Base-by-base conservation (phyloP, 805 yeast species). In the Dipodascus geniculatus region DNA sequence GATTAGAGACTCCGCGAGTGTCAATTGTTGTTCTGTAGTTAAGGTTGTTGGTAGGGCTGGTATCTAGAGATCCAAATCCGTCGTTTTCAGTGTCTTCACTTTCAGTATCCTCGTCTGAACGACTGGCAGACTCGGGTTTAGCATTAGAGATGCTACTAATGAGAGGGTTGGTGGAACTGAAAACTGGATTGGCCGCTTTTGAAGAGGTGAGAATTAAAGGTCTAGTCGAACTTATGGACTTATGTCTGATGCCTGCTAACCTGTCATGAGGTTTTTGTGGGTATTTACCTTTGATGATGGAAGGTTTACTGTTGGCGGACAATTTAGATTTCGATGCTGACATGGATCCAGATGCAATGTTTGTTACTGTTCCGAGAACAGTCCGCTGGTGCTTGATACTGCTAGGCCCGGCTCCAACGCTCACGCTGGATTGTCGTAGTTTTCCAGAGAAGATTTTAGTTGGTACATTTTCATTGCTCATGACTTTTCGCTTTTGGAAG, bases 1-100 rank as follows among this genome's bases (percentile, higher is more conserved):
- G 71, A 56, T 69, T 69, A 19, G 67, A 56, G n/a, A 50, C 49
- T 17, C 60, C 54, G 16, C 23, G 47, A 11, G 55, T 28, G 28
- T 42, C 52, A n/a, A n/a, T n/a, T 38, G 19, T 6, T 17, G 44
- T 38, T 38, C 14, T 38, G 11, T 38, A n/a, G 44, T 4, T 9
- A 17, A 16, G 44, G 8, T 6, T 17, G 6, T 11, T 28, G n/a
- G n/a, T 16, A 38, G 44, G 44, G 6, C 20, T n/a, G 4, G 20
- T 6, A n/a, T 38, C 44, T 4, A 6, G 44, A 38, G 44, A 11
- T 3, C 4, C 14, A 11, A 6, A 4, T n/a, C 14, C 4, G 19
- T n/a, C 44, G 6, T 6, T n/a, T 6, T 38, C 44, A n/a, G 6
- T 17, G 6, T 38, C 19, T 4, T 38, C 44, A 38, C 4, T 38